Evolutionary conservation across 768 basidiomycete species (phyloP).

Genomic region (Naganishia vaughanmartiniae): DNA sequence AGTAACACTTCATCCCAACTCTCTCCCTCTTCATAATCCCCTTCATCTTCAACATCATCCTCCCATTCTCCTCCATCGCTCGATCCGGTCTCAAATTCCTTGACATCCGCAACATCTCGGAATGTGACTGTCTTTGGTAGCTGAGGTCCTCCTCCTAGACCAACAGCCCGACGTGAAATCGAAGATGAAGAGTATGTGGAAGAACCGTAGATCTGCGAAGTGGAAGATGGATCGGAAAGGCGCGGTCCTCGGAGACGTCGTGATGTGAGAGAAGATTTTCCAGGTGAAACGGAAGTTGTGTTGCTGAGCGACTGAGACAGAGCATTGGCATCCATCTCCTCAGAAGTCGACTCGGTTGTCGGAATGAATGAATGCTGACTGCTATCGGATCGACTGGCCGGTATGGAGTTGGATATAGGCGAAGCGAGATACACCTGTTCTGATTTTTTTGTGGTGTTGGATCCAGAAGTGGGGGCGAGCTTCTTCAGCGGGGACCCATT

Average conservation of each 20-base stretch:
- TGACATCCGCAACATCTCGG: conserved; percentile 48
- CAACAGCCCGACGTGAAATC: conserved; percentile 23
- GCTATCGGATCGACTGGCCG: neutral
- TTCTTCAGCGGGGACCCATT: neutral
- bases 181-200: conserved; percentile 46
- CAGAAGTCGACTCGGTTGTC: neutral
- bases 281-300: neutral
- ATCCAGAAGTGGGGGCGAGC: neutral
- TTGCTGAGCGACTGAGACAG: neutral
- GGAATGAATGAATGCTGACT: neutral
- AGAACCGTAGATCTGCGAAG: conserved; percentile 33
- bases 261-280: conserved; percentile 17
- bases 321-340: neutral
- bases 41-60: conserved; percentile 32
- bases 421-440: conserved; percentile 7
- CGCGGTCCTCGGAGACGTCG: conserved; percentile 10
- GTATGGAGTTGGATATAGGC: neutral
- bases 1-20: conserved; percentile 36
- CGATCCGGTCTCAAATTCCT: conserved; percentile 47
- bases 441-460: neutral
- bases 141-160: conserved; percentile 9
- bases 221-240: conserved; percentile 20
- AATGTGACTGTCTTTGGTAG: conserved; percentile 48
- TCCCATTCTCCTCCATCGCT: conserved; percentile 43
- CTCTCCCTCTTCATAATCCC: conserved; percentile 40